phyloP scores from a whole-genome alignment of 805 yeast species.

The Middelhovenomyces tepae region DNA sequence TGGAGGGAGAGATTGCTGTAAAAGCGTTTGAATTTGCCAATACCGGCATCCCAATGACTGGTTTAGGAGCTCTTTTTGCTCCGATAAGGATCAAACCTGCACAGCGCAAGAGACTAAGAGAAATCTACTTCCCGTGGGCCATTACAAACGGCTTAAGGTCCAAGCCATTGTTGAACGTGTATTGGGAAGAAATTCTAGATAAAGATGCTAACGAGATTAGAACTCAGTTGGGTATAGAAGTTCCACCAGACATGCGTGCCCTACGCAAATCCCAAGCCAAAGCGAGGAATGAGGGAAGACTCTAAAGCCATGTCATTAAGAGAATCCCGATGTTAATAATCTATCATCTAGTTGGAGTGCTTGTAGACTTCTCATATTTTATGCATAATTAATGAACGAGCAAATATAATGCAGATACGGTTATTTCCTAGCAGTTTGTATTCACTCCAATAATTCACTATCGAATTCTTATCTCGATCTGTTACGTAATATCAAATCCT shows the following conservation, averaged over 20 bases:
- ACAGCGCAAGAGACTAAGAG: conserved; percentile 55
- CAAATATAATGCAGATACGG: no score
- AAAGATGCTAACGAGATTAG: conserved; percentile 67
- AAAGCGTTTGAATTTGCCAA: conserved; percentile 89
- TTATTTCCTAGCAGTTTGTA: no score
- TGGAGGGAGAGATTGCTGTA: conserved; percentile 95
- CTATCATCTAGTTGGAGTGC: no score
- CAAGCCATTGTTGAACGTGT: conserved; percentile 73
- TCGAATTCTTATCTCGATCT: no score
- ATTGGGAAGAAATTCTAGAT: conserved; percentile 81
- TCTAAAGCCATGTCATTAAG: no score
- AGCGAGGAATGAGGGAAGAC: conserved; percentile 13
- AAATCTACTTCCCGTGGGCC: conserved; percentile 85
- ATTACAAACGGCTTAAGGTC: conserved; percentile 59
- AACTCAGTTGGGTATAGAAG: conserved; percentile 57
- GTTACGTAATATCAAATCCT: no score
- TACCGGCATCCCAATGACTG: conserved; percentile 91
- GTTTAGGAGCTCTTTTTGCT: conserved; percentile 83
- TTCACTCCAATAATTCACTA: no score
- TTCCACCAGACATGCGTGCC: conserved; percentile 70
- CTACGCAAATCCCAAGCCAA: conserved; percentile 36
- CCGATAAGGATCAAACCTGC: conserved; percentile 62
- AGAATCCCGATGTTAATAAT: no score
- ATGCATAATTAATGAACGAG: no score
- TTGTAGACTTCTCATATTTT: no score